phyloP scores from a whole-genome alignment of 768 basidiomycete genomes.

The Auriscalpium microsporum region DNA sequence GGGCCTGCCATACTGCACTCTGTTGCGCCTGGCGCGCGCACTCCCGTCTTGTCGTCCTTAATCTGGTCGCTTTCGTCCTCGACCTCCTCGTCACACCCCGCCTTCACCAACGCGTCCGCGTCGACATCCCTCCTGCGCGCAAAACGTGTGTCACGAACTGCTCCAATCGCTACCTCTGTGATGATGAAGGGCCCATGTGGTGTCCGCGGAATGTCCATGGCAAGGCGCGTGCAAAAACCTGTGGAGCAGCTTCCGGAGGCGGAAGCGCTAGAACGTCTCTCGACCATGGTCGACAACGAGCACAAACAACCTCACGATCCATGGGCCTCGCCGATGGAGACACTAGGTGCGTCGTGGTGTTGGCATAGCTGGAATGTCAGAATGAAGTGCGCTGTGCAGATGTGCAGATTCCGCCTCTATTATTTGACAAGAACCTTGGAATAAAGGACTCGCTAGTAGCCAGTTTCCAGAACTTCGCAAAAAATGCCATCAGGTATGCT shows the following conservation, averaged over 20 bases:
- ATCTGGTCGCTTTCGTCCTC: conserved; percentile 17
- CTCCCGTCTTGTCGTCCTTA: conserved; percentile 11
- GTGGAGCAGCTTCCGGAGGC: neutral
- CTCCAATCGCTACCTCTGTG: neutral
- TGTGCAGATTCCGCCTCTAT: no score
- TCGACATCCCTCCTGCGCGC: conserved; percentile 2
- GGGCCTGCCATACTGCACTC: conserved; percentile 3
- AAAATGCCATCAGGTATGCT: no score
- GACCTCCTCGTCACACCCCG: conserved; percentile 3
- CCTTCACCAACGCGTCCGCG: neutral
- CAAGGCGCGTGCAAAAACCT: neutral
- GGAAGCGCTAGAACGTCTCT: conserved; percentile 3
- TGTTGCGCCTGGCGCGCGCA: conserved; percentile 4
- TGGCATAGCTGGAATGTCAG: no score
- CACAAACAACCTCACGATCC: neutral
- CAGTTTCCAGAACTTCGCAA: no score
- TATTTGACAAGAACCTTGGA: no score
- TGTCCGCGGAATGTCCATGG: conserved; percentile 8
- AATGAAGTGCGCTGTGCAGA: conserved; percentile 5
- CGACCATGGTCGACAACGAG: conserved; percentile 8
- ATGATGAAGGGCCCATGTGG: neutral
- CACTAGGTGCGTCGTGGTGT: conserved; percentile 4
- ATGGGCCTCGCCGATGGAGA: conserved; percentile 7
- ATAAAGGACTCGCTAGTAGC: no score
- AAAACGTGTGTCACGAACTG: neutral